These are phyloP conservation scores for Sclerotinia borealis DNA, from an alignment of 2,329 filamentous ascomycete species.

Conservation along the genomic window DNA sequence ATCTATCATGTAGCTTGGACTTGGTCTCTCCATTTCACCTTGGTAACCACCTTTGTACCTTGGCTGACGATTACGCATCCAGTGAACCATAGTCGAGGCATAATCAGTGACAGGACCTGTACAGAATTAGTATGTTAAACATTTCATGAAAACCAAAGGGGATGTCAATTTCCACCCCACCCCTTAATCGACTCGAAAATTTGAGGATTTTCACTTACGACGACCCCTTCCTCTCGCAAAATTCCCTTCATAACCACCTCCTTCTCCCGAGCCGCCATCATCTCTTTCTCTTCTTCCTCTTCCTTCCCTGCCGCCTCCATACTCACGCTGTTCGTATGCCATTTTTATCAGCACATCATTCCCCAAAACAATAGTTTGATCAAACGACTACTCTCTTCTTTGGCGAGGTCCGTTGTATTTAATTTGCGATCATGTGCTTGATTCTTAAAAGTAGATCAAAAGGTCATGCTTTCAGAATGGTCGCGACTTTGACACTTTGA, in stretches of 20 bases:
- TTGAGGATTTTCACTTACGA: conserved; percentile 26
- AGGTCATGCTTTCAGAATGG: conserved; percentile 5
- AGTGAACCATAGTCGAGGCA: conserved; percentile 82
- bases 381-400: conserved; percentile 7
- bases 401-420: neutral
- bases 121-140: neutral
- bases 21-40: conserved; percentile 78
- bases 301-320: conserved; percentile 24
- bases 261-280: conserved; percentile 6
- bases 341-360: conserved; percentile 25
- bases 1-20: conserved; percentile 83
- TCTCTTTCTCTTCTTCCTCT: conserved; percentile 5
- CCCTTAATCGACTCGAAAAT: too few species aligned
- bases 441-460: neutral
- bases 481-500: neutral
- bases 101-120: conserved; percentile 88
- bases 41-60: conserved; percentile 65
- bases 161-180: neutral
- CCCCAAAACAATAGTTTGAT: neutral
- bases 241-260: conserved; percentile 12
- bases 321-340: conserved; percentile 34
- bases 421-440: neutral
- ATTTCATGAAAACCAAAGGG: neutral
- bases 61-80: conserved; percentile 77
- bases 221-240: conserved; percentile 25